phyloP scores from a whole-genome alignment of 2,329 filamentous ascomycete species.

The Colletotrichum liaoningense region DNA sequence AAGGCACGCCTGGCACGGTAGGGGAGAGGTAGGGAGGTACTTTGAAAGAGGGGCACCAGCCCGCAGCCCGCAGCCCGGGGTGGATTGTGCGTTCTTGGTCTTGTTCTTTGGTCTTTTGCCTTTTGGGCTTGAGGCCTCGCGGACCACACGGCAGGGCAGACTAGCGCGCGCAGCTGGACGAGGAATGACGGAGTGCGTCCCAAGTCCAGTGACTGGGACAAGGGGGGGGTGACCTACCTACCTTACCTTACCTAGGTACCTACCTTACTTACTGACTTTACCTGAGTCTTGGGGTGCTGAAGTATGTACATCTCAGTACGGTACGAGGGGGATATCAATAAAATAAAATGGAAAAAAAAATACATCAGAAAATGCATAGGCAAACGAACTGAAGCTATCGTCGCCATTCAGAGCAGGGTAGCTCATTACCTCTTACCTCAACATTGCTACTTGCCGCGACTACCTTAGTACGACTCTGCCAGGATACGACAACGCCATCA shows the following conservation, averaged over 20 bases:
- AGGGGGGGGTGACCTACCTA: neutral
- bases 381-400: neutral
- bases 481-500: neutral
- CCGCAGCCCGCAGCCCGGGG: neutral
- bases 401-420: too few relatives aligned
- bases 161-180: slow-evolving; percentile 34
- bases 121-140: slow-evolving; percentile 27
- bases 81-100: slow-evolving; percentile 12
- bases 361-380: neutral
- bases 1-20: too few relatives aligned
- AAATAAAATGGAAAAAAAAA: neutral
- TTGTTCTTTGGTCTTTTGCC: neutral
- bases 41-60: slow-evolving; percentile 25
- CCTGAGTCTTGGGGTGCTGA: too few relatives aligned
- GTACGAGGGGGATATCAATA: neutral
- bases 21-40: slow-evolving; percentile 26
- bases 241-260: too few relatives aligned
- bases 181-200: slow-evolving; percentile 35
- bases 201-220: slow-evolving; percentile 20
- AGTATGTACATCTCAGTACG: neutral
- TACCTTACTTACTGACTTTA: too few relatives aligned
- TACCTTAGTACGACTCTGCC: neutral
- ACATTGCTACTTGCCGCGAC: neutral
- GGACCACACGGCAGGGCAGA: slow-evolving; percentile 34
- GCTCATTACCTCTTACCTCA: too few relatives aligned